phyloP scores from a whole-genome alignment of 352 stramenopile species.

The Plasmopara halstedii region DNA sequence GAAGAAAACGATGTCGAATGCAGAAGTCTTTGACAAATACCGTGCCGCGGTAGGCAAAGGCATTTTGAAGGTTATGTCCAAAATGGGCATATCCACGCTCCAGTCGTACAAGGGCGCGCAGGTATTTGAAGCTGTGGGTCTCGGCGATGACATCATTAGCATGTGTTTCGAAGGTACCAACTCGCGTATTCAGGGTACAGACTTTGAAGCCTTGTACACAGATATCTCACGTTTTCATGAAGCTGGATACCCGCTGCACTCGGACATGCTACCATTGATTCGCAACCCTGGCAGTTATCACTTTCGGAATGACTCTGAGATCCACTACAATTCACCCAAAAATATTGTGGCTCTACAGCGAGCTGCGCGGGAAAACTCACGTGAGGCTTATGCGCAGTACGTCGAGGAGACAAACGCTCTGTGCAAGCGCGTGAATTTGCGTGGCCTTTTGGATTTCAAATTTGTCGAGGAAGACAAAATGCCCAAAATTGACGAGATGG shows the following conservation, averaged over 20 bases:
- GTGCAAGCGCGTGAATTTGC: slow-evolving; percentile 87
- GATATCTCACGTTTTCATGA: slow-evolving; percentile 92
- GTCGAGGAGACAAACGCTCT: slow-evolving; percentile 85
- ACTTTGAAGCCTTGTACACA: slow-evolving; percentile 93
- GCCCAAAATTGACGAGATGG: slow-evolving; percentile 88
- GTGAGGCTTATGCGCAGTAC: slow-evolving; percentile 91
- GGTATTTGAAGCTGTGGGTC: slow-evolving; percentile 94
- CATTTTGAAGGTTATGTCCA: slow-evolving; percentile 82
- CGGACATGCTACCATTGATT: slow-evolving; percentile 78
- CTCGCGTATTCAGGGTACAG: slow-evolving; percentile 88
- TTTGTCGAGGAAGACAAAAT: slow-evolving; percentile 86
- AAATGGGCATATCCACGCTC: slow-evolving; percentile 96
- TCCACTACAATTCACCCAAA: slow-evolving; percentile 94
- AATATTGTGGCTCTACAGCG: slow-evolving; percentile 94
- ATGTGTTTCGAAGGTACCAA: slow-evolving; percentile 83
- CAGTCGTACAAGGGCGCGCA: slow-evolving; percentile 94
- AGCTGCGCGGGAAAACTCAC: slow-evolving; percentile 88
- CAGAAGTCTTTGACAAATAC: slow-evolving; percentile 63
- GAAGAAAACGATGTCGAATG: slow-evolving; percentile 45
- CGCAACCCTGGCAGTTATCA: slow-evolving; percentile 94
- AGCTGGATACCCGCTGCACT: slow-evolving; percentile 78
- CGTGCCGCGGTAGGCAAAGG: slow-evolving; percentile 57
- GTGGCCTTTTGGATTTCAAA: slow-evolving; percentile 93
- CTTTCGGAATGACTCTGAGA: slow-evolving; percentile 91
- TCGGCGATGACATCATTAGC: slow-evolving; percentile 89